A percentile compares a stretch with the other conserved stretches of the same genome.
These are phyloP conservation scores for Trichoderma citrinoviride DNA, from an alignment of 2,329 filamentous ascomycete species.

Conservation along the genomic window DNA sequence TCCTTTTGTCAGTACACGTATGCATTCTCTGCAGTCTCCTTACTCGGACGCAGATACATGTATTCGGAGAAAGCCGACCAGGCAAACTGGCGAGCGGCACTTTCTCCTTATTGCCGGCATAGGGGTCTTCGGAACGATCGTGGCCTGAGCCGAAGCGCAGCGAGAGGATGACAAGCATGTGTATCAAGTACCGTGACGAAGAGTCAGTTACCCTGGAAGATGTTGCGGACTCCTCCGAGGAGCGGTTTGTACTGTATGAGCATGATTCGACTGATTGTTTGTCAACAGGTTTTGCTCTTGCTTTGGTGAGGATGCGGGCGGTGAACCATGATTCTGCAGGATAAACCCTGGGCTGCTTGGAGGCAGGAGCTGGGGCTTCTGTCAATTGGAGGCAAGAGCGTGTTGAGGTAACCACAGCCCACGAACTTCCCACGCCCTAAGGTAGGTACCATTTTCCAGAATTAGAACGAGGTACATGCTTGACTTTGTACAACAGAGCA, in stretches of 20 bases:
- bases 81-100: not conserved
- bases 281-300: too few relatives aligned
- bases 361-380: too few relatives aligned
- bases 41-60: not conserved
- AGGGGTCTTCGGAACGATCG: constrained; percentile 9
- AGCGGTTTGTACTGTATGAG: not conserved
- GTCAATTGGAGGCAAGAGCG: too few relatives aligned
- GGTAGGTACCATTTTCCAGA: too few relatives aligned
- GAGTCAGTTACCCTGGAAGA: not conserved
- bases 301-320: not conserved
- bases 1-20: not conserved
- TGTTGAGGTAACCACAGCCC: too few relatives aligned
- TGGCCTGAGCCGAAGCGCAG: not conserved
- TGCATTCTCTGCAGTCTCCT: not conserved
- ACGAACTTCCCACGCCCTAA: too few relatives aligned
- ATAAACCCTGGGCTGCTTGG: not conserved
- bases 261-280: too few relatives aligned
- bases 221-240: not conserved
- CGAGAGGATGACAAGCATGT: not conserved
- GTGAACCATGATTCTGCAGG: not conserved
- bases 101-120: not conserved
- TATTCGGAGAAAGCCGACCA: constrained; percentile 16
- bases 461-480: too few relatives aligned
- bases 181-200: not conserved
- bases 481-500: too few relatives aligned